Percentiles rank a stretch among this genome's conserved stretches.
These are phyloP conservation scores for Leishmania arabica DNA, from an alignment of 208 protist species.

Conservation along the genomic window DNA sequence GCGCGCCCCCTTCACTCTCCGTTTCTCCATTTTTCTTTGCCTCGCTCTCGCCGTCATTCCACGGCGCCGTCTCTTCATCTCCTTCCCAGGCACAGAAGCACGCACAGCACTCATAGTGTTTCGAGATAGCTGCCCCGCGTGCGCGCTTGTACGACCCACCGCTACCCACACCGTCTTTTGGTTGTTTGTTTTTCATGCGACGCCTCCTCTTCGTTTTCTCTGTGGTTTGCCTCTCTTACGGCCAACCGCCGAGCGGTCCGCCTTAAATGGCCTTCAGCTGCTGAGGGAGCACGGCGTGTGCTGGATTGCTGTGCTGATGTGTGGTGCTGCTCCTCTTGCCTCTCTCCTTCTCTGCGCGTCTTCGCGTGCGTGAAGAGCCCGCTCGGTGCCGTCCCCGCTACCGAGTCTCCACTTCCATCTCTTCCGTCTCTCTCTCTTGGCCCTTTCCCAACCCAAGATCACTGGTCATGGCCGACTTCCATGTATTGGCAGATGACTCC, in stretches of 20 bases:
- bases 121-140: background rate
- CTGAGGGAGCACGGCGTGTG: background rate
- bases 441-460: background rate
- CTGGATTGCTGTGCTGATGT: background rate
- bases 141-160: background rate
- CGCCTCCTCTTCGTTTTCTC: background rate
- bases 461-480: constrained; percentile 1
- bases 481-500: constrained; percentile 17
- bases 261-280: background rate
- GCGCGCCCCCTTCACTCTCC: background rate
- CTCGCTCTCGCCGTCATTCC: background rate
- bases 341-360: background rate
- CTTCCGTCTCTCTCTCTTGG: constrained; percentile 5
- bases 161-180: background rate
- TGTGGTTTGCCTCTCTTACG: background rate
- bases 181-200: too few species aligned
- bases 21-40: background rate
- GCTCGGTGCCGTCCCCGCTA: background rate
- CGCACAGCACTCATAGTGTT: background rate
- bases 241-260: background rate
- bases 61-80: constrained; percentile 8
- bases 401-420: background rate
- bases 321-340: background rate
- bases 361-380: background rate
- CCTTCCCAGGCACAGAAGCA: background rate